Conservation (phyloP, 768 basidiomycete genomes). For the Boletus huronensis region DNA sequence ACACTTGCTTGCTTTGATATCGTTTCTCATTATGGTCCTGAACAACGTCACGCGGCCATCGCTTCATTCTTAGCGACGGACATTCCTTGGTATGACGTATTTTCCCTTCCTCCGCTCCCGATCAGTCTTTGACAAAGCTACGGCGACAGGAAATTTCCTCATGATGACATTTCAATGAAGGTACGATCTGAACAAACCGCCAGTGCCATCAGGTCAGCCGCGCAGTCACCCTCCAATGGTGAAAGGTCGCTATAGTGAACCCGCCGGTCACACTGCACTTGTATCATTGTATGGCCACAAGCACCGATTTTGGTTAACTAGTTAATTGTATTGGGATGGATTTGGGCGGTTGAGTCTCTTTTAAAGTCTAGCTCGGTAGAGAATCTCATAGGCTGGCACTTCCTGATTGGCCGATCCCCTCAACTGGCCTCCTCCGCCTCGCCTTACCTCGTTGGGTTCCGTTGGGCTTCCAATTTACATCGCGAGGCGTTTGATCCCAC, state of each 20-base stretch:
- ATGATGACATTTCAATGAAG: not conserved
- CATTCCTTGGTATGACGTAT: not conserved
- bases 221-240: not conserved
- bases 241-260: not conserved
- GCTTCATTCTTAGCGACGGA: conserved; percentile 4
- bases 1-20: conserved; percentile 1
- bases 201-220: not conserved
- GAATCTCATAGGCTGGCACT: too few relatives aligned
- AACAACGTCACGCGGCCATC: not conserved
- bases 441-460: too few relatives aligned
- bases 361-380: too few relatives aligned
- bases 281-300: too few relatives aligned
- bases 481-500: too few relatives aligned
- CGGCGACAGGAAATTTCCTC: conserved; percentile 3
- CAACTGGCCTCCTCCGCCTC: too few relatives aligned
- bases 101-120: not conserved
- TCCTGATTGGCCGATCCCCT: too few relatives aligned
- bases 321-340: too few relatives aligned
- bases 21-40: not conserved
- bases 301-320: too few relatives aligned
- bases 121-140: not conserved
- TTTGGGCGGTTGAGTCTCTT: too few relatives aligned
- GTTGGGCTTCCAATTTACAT: too few relatives aligned
- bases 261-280: too few relatives aligned
- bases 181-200: conserved; percentile 3